Base-by-base conservation (phyloP, 768 basidiomycete species). In the Lenzites betulinus region DNA sequence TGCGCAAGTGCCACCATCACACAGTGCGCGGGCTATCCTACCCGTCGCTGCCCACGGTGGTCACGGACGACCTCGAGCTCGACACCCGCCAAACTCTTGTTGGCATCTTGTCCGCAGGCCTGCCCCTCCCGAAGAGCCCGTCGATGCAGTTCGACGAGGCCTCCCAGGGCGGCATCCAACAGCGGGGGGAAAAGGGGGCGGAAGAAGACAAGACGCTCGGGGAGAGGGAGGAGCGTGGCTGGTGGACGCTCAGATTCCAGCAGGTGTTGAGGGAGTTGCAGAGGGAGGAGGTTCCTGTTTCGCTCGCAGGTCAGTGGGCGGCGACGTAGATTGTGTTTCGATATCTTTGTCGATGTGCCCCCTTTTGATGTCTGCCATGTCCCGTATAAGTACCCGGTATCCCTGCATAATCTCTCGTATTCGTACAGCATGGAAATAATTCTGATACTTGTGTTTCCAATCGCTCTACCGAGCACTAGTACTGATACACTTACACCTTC, bases 51-150 rank as follows among this genome's bases (percentile, higher is more conserved):
- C 66, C 67, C 7, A 64, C 69, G 13, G 69, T 71, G 18, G 56
- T 67, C 47, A 67, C 74, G 30, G 65, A 69, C 9, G 71, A 71
- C 48, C 59, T 73, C 51, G 70, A 73, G 52, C 58, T 39, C 7
- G 77, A 73, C 43, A 69, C 72, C 1, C 74, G 72, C 36, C 66
- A 71, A 20, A 74, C 77, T 22, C 69, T 78, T 44, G 57, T 74
- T 47, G 75, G 79, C 22, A 74, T 81, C 54, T 68, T 81, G 36
- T 71, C 74, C 3, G 73, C 79, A 3, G 83, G 81, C 3, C 60
- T 80, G 5, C 88, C 89, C 3, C 65, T 90, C 3, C 89, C 89
- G 13, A 89, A 86, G 71, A 89, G 89, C 65, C 90, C 90, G 12
- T 91, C 89, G 0, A 76, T 84, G 53, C 85, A 85, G 64, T 65